Conservation (phyloP, 2,329 filamentous ascomycete species). For the Arthrinium phaeospermum region DNA sequence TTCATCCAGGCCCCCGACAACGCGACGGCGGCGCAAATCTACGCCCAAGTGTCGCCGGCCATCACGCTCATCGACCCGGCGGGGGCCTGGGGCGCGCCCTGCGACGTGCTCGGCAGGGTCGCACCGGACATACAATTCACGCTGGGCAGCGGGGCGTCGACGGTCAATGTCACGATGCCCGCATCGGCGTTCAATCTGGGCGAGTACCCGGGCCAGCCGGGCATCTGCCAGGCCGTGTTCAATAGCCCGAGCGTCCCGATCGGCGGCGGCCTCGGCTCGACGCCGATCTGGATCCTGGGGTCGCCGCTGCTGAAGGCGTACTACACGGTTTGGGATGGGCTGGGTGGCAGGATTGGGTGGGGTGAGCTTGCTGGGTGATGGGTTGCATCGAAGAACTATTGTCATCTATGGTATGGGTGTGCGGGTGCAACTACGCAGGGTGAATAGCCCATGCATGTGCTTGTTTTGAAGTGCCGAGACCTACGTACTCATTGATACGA, state of each 20-base stretch:
- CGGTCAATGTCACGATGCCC: constrained; percentile 33
- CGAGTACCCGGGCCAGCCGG: constrained; percentile 34
- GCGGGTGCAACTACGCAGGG: too few species aligned
- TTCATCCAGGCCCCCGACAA: constrained; percentile 40
- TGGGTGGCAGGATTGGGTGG: constrained; percentile 34
- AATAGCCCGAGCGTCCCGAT: constrained; percentile 30
- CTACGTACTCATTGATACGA: too few species aligned
- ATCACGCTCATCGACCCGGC: constrained; percentile 38
- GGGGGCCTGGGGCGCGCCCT: constrained; percentile 42
- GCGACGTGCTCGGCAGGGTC: constrained; percentile 35
- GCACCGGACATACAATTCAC: constrained; percentile 38
- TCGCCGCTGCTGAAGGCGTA: constrained; percentile 42
- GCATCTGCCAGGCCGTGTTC: constrained; percentile 42
- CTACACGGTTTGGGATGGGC: constrained; percentile 44
- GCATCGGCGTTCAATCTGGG: constrained; percentile 41
- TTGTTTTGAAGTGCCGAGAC: too few species aligned
- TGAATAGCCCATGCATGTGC: too few species aligned
- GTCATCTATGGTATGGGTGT: too few species aligned
- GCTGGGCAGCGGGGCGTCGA: constrained; percentile 31
- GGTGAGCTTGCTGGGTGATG: constrained; percentile 22
- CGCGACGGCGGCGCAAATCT: constrained; percentile 36
- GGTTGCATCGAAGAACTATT: background rate
- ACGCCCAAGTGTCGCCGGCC: constrained; percentile 37
- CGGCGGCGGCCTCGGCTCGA: background rate
- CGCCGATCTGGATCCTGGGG: constrained; percentile 40